Evolutionary conservation across 495 filamentous ascomycete genomes (phyloP), one percentile per base, ranked within the genome.

Genomic region (Aspergillus cristatus): DNA sequence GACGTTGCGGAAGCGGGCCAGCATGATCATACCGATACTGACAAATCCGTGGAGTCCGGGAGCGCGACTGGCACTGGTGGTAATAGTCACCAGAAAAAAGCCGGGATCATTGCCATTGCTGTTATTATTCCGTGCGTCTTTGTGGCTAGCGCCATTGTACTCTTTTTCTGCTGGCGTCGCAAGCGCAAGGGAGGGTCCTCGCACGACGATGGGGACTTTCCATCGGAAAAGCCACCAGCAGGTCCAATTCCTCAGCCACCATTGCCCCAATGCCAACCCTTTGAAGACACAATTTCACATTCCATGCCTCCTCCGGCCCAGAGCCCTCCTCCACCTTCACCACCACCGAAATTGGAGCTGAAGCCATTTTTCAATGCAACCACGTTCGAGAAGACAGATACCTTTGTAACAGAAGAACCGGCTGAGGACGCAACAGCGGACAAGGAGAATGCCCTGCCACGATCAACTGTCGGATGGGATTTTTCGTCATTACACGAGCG

Each of bases 101-200:
- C 58, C 41, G 60, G 65, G 7, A 59, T 68, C 6, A 68, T 73
- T 32, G 65, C 57, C 1, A 65, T 66, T 14, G 60, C 67, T 6
- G 53, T 71, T 3, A 46, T 68, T 13, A 45, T 70, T 16, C 69
- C 69, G 7, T 29, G 68, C 3, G 57, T 54, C 7, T 48, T 60
- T 2, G 24, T 65, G 14, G 38, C 56, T 5, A 60, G 58, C 34
- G 14, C 51, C 12, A 25, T 67, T 12, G 45, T 70, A 18, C 40
- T 73, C 15, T 62, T 70, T 35, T 63, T 51, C 37, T 70, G 57
- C 47, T 63, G 58, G 52, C 57, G 64, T 28, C 58, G 60, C 35
- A 58, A 57, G 40, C 58, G 54, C 28, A 30, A n/a, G 34, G 48
- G 36, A 30, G 26, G 47, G 11, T 14, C 45, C 8, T 46, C 47